phyloP scores from a whole-genome alignment of 352 stramenopile species.

The Thraustochytrium striatum region DNA sequence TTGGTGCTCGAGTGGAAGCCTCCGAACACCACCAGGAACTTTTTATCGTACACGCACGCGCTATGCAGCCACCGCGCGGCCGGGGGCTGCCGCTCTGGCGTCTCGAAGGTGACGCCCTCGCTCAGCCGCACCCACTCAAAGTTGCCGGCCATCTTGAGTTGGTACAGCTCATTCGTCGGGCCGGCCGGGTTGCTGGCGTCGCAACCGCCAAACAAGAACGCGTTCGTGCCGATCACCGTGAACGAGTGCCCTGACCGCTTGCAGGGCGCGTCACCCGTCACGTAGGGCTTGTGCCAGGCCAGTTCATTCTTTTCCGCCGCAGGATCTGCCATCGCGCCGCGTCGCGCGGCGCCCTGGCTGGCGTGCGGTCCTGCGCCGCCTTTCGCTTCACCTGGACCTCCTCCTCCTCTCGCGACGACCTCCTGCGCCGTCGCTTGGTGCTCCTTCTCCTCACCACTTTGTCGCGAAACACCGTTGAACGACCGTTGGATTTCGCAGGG shows the following conservation, averaged over 20 bases:
- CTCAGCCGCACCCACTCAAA: slow-evolving; percentile 49
- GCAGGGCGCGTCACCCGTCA: slow-evolving; percentile 81
- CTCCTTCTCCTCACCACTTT: too few relatives aligned
- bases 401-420: too few relatives aligned
- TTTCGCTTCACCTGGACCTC: too few relatives aligned
- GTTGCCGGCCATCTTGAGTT: slow-evolving; percentile 79
- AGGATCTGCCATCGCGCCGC: too few relatives aligned
- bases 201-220: slow-evolving; percentile 87
- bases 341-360: too few relatives aligned
- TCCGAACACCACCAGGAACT: slow-evolving; percentile 77
- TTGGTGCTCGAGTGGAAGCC: slow-evolving; percentile 75
- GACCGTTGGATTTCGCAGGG: too few relatives aligned
- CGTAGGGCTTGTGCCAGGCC: slow-evolving; percentile 76
- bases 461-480: too few relatives aligned
- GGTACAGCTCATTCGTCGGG: slow-evolving; percentile 87
- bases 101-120: slow-evolving; percentile 45
- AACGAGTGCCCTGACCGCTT: slow-evolving; percentile 91
- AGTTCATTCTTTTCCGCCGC: slow-evolving; percentile 67
- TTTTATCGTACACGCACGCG: slow-evolving; percentile 68
- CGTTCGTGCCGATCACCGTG: slow-evolving; percentile 77
- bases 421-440: too few relatives aligned
- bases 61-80: slow-evolving; percentile 73
- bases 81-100: slow-evolving; percentile 64
- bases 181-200: slow-evolving; percentile 81
- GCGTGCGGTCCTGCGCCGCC: too few relatives aligned